Conservation (phyloP, 2,329 filamentous ascomycete genomes). For the Dothiorella sarmentorum region DNA sequence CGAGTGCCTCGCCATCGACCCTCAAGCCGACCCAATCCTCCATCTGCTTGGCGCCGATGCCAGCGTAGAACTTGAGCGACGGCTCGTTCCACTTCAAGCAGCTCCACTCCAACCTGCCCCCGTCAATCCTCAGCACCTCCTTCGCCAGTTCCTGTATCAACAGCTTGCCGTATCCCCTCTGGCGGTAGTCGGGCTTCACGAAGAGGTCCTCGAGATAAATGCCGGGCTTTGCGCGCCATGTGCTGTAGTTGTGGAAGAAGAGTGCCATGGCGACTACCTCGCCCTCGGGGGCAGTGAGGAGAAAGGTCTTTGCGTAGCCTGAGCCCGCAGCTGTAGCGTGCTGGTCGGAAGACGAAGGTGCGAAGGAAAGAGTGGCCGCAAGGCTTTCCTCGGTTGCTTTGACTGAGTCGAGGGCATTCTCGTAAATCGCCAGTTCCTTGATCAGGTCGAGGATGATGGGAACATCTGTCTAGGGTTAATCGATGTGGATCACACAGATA, state of each 20-base stretch:
- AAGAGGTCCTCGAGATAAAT: constrained; percentile 96
- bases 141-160: constrained; percentile 74
- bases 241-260: constrained; percentile 95
- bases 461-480: constrained; percentile 58
- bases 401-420: constrained; percentile 70
- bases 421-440: constrained; percentile 81
- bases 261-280: constrained; percentile 72
- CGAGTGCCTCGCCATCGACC: constrained; percentile 64
- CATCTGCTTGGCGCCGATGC: constrained; percentile 61
- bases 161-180: constrained; percentile 73
- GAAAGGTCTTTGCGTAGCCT: constrained; percentile 73
- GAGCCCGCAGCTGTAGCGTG: constrained; percentile 24
- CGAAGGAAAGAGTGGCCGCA: constrained; percentile 73
- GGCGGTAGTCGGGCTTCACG: constrained; percentile 67
- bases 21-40: constrained; percentile 73
- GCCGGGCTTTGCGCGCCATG: constrained; percentile 82
- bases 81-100: constrained; percentile 93
- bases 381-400: constrained; percentile 76
- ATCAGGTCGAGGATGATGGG: constrained; percentile 78
- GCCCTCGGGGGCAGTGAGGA: constrained; percentile 47
- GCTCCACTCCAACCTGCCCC: constrained; percentile 80
- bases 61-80: constrained; percentile 78
- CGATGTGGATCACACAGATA: neutral
- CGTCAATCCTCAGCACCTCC: constrained; percentile 69
- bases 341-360: constrained; percentile 37